Evolutionary conservation across 192 early-diverging fungal species (phyloP), one percentile per base, ranked within the genome.

Genomic region (Mortierella claussenii): DNA sequence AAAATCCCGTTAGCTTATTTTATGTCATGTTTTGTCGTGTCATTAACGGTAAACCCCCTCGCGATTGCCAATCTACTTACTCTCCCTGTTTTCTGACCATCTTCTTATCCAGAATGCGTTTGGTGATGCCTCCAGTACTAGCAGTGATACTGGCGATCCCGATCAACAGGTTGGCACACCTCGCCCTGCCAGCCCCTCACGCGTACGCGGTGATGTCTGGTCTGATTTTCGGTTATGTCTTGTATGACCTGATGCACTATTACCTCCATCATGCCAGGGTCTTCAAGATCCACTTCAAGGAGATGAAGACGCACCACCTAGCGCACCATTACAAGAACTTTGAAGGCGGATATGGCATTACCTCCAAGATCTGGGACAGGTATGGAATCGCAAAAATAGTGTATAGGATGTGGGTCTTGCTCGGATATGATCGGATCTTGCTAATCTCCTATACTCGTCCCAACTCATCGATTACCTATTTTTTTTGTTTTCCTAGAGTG

Each of bases 251-350:
- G 65, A 93, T 89, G 12, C 97, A 98, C 70, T 98, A 97, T 79
- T 96, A 96, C 84, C 87, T 96, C 28, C 97, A 98, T 80, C 97
- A 98, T 78, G 93, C 92, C 42, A 84, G 87, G 28, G 91, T 94
- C 9, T 81, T 85, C 56, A 83, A 85, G 43, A 70, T 83, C 40
- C 89, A 94, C 80, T 86, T 96, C 56, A 86, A 82, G 47, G 88
- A 92, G 57, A 93, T 98, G 89, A 98, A 98, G 78, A 90, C 90
- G 7, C 97, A 97, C 68, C 97, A 98, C 55, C 79, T 98, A 55
- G 93, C 93, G 49, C 97, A 98, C 75, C 97, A 98, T 78, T 98
- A 98, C 83, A 93, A 93, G 79, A 87, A 97, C 78, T 92, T 86
- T 56, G 90, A 95, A 71, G 80, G 84, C 12, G 94, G 94, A 24